Evolutionary conservation across 2,329 filamentous ascomycete genomes (phyloP), one percentile per base, ranked within the genome.

Genomic region (Fusarium denticulatum): DNA sequence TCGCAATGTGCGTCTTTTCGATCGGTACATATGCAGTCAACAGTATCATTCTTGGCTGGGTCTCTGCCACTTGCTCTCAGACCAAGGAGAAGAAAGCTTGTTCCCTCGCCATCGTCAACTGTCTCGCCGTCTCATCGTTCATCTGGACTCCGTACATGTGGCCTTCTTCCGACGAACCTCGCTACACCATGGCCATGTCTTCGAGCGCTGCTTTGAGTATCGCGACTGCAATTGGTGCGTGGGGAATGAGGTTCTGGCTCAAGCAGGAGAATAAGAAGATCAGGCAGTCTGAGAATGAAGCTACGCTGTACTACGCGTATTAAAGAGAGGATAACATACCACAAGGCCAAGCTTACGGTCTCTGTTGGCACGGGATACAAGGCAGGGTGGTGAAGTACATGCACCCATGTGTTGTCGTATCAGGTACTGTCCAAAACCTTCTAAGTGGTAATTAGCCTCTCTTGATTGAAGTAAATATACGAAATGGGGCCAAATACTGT

Each of bases 21-120:
- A 79, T 79, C 14, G 81, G 77, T 12, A 80, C 83, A 1, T 83
- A 82, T 30, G 80, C 79, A 5, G 83, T 86, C 37, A 86, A 86
- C 69, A 83, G 80, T 20, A 80, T 86, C 56, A 83, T 84, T 24
- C 77, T 86, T 0, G 83, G 84, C 4, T 87, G 85, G 85, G 80
- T 81, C 1, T 80, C 80, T 0, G 79, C 78, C 3, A 82, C 81
- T 0, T 81, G 84, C 28, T 84, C 83, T 1, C 85, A 86, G 67
- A 85, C 83, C 0, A 82, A 84, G 7, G 85, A 87, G 72, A 86
- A 86, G 78, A 86, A 84, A 58, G 50, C 71, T 0, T 73, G 73
- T 1, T 63, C 72, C 0, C 52, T 74, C 0, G 71, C 71, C 1
- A 74, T 74, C 82, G 71, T 72, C 37, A 76, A 72, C 15, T 74